A percentile compares a stretch with the other conserved stretches of the same genome.
Conservation (phyloP, 305 asterid genomes). For the Ruellia speciosa region DNA sequence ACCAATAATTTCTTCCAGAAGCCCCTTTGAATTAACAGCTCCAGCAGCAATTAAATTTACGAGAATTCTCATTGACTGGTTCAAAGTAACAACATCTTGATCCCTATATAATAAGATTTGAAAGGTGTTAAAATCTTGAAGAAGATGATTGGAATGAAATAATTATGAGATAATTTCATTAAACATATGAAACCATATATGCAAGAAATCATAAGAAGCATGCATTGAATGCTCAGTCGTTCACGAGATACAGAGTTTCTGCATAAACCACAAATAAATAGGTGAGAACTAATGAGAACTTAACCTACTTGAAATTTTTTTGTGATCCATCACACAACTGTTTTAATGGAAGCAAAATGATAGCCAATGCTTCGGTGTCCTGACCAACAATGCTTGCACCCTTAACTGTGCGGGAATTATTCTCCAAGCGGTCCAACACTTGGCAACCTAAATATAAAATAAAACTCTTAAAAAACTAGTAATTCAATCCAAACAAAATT, state of each 20-base stretch:
- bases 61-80: slow-evolving; percentile 83
- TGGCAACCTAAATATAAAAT: slow-evolving; percentile 61
- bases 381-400: slow-evolving; percentile 82
- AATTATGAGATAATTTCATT: background rate
- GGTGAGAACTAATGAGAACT: slow-evolving; percentile 5
- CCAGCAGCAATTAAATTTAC: slow-evolving; percentile 77
- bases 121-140: slow-evolving; percentile 13
- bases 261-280: slow-evolving; percentile 12
- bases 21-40: slow-evolving; percentile 62
- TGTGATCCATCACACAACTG: slow-evolving; percentile 44
- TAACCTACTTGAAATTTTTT: slow-evolving; percentile 49
- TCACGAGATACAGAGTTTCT: slow-evolving; percentile 3
- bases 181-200: background rate
- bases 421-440: slow-evolving; percentile 77
- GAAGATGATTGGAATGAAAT: background rate
- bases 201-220: slow-evolving; percentile 2
- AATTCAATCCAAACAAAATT: background rate
- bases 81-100: slow-evolving; percentile 50
- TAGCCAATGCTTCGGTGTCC: slow-evolving; percentile 79
- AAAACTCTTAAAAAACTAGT: background rate
- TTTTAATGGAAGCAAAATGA: slow-evolving; percentile 69
- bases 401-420: slow-evolving; percentile 71
- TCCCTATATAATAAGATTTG: slow-evolving; percentile 46
- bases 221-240: background rate
- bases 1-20: slow-evolving; percentile 59